Evolutionary conservation across 2,329 filamentous ascomycete species (phyloP), one percentile per base, ranked within the genome.

Genomic region (Arthrobotrys musiformis): DNA sequence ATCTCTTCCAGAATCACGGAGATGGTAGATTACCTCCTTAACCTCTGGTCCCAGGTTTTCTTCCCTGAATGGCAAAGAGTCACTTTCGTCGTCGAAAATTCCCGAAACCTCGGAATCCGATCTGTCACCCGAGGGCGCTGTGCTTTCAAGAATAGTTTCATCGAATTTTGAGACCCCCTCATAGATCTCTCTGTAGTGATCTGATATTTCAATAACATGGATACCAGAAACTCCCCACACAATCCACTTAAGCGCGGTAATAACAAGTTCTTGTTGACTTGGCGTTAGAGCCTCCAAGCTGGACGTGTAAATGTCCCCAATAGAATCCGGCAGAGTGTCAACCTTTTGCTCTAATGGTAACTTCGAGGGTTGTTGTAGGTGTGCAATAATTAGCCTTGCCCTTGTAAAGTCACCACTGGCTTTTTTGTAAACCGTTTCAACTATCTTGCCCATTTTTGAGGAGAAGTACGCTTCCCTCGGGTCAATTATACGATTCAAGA

Each of bases 101-200:
- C n/a, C n/a, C n/a, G n/a, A n/a, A n/a, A n/a, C n/a, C n/a, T n/a
- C n/a, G n/a, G n/a, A n/a, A 15, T 11, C 22, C 9, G 26, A n/a
- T 7, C 9, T 46, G 6, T 5, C 2, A 9, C 15, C 17, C 9
- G 17, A 19, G 2, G 37, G 37, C 37, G 5, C 13, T n/a, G 7
- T 24, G 24, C n/a, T n/a, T n/a, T n/a, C n/a, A n/a, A n/a, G n/a
- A n/a, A n/a, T n/a, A n/a, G n/a, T n/a, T n/a, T n/a, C n/a, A n/a
- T n/a, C n/a, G n/a, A n/a, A n/a, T n/a, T n/a, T n/a, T n/a, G n/a
- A n/a, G n/a, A n/a, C n/a, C n/a, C n/a, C n/a, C 13, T 35, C 2
- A 44, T 63, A 76, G 11, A 69, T n/a, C 24, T 69, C 70, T 30
- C 70, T 26, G 19, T 76, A 76, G 24, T 69, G 56, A n/a, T 76